phyloP scores from a whole-genome alignment of 352 stramenopile species.

The Phytopythium sindhum region DNA sequence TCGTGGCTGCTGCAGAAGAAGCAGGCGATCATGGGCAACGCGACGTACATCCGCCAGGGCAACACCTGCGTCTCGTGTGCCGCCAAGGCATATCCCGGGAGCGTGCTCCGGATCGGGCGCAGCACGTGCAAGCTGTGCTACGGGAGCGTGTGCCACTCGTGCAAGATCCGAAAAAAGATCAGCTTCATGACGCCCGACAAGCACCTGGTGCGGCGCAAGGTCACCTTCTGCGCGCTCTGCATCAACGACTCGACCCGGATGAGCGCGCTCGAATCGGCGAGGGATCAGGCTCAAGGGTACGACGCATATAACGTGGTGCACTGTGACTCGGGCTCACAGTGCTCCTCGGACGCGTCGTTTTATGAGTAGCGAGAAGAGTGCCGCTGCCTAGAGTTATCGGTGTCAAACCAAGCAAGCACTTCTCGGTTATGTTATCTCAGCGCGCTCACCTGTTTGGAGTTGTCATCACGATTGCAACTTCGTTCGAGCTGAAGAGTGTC shows the following conservation, averaged over 20 bases:
- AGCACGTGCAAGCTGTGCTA: conserved; percentile 32
- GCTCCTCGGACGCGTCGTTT: conserved; percentile 15
- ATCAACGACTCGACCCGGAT: conserved; percentile 16
- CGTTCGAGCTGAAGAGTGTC: too few relatives aligned
- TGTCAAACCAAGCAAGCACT: not conserved
- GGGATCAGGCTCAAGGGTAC: conserved; percentile 21
- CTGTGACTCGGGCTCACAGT: conserved; percentile 26
- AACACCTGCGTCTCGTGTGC: conserved; percentile 20
- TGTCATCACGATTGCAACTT: too few relatives aligned
- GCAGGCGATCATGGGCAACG: conserved; percentile 6
- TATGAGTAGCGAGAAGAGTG: not conserved
- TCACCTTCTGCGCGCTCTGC: conserved; percentile 29
- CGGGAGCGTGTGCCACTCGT: conserved; percentile 23
- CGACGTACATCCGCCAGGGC: conserved; percentile 2
- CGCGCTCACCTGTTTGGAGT: not conserved
- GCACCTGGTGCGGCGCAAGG: conserved; percentile 18
- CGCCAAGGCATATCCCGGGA: conserved; percentile 4
- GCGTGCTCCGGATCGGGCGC: conserved; percentile 1
- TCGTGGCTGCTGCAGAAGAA: conserved; percentile 31
- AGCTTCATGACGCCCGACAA: conserved; percentile 30
- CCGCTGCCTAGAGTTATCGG: not conserved
- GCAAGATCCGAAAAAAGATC: conserved; percentile 34
- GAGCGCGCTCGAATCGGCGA: conserved; percentile 19
- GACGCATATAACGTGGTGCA: conserved; percentile 23
- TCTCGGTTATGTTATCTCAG: not conserved